Evolutionary conservation across 164 flowering plant species (phyloP), one percentile per base, ranked within the genome.

Genomic region (Vitis cinerea): DNA sequence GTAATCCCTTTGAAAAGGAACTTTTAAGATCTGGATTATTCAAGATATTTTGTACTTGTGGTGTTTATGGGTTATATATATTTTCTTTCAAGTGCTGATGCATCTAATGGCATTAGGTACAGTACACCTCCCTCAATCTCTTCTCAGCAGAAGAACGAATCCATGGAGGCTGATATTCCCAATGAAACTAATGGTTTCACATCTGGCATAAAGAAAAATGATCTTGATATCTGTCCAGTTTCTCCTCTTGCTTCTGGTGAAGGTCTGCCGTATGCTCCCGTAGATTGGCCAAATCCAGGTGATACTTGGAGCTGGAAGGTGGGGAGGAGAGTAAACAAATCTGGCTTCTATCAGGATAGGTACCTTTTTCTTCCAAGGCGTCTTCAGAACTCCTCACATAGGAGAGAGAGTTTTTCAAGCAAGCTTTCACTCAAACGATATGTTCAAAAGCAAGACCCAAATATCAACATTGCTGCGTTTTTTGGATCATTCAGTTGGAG

Each of bases 211-310:
- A 59, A 72, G 48, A 72, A 56, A 58, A 79, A 78, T 61, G 68
- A 61, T 16, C 9, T 72, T 10, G 57, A 54, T 56, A 79, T 84
- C 10, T 48, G 52, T 60, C 83, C 86, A 17, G 91, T 89, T 50
- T 59, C 64, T 9, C 77, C 79, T 12, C 59, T 71, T 63, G 72
- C 75, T 27, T 50, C 70, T 10, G 97, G 94, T 49, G 82, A 82
- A 73, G 97, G 97, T 29, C 70, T 83, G 58, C 97, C 97, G 8
- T 89, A 89, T 83, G 97, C 97, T 59, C 97, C 97, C 13, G 61
- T 64, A 11, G 74, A 88, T 79, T 91, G 85, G 84, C 97, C 92
- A 47, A 62, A 67, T 49, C 84, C 79, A 2, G 97, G 94, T 60
- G 97, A 91, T 78, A 73, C 1, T 9, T 91, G 94, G 97, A 59